Percentiles rank a stretch among this genome's conserved stretches.
phyloP scores from a whole-genome alignment of 306 rosid genomes.

The Lablab purpureus region DNA sequence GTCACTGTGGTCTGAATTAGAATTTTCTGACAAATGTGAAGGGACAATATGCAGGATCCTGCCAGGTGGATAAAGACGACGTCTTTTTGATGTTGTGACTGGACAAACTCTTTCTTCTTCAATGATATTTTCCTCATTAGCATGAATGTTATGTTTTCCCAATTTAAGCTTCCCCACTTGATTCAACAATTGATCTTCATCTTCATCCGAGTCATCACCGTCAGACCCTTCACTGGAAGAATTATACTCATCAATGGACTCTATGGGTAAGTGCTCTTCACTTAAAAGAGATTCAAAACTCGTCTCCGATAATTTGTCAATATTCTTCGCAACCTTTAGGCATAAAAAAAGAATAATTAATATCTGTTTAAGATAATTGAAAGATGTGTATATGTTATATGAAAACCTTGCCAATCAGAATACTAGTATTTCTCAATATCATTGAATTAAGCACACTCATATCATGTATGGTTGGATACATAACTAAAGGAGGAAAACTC shows the following conservation, averaged over 20 bases:
- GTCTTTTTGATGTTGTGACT: no score
- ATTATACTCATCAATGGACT: not conserved
- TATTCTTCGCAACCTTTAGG: not conserved
- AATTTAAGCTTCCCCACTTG: not conserved
- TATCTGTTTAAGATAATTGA: not conserved
- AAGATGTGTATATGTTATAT: not conserved
- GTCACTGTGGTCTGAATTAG: no score
- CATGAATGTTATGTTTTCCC: not conserved
- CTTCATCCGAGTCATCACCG: not conserved
- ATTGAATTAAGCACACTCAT: no score
- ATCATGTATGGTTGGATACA: no score
- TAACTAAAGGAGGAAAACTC: no score
- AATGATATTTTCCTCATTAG: no score
- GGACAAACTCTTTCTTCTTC: no score
- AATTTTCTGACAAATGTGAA: no score
- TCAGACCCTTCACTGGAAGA: not conserved
- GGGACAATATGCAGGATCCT: no score
- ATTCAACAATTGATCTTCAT: not conserved
- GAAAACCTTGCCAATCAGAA: no score
- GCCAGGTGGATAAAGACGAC: no score
- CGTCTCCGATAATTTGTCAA: not conserved
- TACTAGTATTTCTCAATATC: no score
- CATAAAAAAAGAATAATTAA: not conserved
- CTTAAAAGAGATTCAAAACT: not conserved
- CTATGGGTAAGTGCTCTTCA: not conserved